A percentile compares a stretch with the other conserved stretches of the same genome.
These are phyloP conservation scores for Termitomyces sp. DNA, from an alignment of 768 basidiomycete genomes.

Conservation along the genomic window DNA sequence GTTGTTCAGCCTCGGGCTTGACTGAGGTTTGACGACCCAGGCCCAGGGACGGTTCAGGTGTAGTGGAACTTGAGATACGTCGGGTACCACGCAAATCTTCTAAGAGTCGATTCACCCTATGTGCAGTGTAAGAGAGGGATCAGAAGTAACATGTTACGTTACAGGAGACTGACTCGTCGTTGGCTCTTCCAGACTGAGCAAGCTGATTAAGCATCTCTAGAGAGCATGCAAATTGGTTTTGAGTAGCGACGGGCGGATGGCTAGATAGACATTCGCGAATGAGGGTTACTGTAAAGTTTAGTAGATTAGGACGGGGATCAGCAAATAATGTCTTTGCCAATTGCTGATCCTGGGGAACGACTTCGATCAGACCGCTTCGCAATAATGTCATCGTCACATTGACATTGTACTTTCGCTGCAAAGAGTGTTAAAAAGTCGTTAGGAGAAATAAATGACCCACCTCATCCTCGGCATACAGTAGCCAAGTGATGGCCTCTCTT, in stretches of 20 bases:
- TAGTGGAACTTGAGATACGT: slow-evolving; percentile 36
- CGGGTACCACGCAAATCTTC: slow-evolving; percentile 76
- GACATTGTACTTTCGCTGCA: slow-evolving; percentile 91
- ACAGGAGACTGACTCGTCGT: slow-evolving; percentile 70
- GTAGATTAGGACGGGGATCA: slow-evolving; percentile 70
- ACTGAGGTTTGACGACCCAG: slow-evolving; percentile 39
- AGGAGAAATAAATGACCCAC: slow-evolving; percentile 35
- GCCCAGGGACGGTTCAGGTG: slow-evolving; percentile 26
- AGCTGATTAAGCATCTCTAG: slow-evolving; percentile 80
- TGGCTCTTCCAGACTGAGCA: slow-evolving; percentile 67
- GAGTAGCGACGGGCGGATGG: slow-evolving; percentile 76
- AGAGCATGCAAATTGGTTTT: slow-evolving; percentile 72
- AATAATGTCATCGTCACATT: slow-evolving; percentile 88
- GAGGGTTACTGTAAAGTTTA: slow-evolving; percentile 77
- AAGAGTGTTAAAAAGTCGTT: slow-evolving; percentile 8
- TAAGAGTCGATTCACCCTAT: slow-evolving; percentile 63
- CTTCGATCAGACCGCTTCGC: slow-evolving; percentile 74
- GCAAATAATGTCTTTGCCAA: slow-evolving; percentile 79
- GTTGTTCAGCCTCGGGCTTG: slow-evolving; percentile 68
- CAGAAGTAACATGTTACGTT: not conserved
- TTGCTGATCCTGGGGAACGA: slow-evolving; percentile 80
- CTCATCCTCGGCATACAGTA: slow-evolving; percentile 94
- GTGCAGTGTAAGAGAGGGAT: not conserved
- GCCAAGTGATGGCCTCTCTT: slow-evolving; percentile 95
- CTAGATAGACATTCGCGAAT: slow-evolving; percentile 82